Evolutionary conservation across 805 yeast species (phyloP).

Genomic region (Ogataea degrootiae): DNA sequence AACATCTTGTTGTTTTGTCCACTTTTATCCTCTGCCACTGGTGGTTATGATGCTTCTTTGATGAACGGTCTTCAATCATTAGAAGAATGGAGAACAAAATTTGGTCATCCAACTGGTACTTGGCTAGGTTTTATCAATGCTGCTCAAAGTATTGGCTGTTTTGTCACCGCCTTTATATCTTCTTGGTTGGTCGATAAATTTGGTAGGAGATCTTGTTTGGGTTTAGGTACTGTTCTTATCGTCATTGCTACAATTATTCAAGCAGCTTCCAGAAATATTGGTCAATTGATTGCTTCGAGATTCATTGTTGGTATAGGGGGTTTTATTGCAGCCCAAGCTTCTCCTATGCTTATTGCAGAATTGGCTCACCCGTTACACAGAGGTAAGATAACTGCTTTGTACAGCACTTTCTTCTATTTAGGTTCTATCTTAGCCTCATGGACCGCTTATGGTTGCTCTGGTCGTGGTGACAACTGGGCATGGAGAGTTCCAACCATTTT

Average conservation of each 20-base stretch:
- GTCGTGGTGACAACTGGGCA: slow-evolving; percentile 30
- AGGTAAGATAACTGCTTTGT: slow-evolving; percentile 38
- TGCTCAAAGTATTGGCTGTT: slow-evolving; percentile 34
- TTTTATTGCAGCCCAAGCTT: slow-evolving; percentile 36
- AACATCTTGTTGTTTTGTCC: slow-evolving; percentile 34
- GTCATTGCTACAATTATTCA: slow-evolving; percentile 54
- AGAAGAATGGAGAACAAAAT: slow-evolving; percentile 31
- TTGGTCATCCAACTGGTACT: slow-evolving; percentile 30
- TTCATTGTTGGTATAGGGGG: slow-evolving; percentile 45
- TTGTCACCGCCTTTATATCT: slow-evolving; percentile 25
- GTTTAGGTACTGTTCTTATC: slow-evolving; percentile 48
- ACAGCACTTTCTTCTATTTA: slow-evolving; percentile 42
- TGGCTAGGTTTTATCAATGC: slow-evolving; percentile 34
- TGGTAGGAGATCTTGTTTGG: slow-evolving; percentile 58
- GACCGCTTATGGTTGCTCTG: slow-evolving; percentile 39
- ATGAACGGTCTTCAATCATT: slow-evolving; percentile 43
- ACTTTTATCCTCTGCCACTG: slow-evolving; percentile 34
- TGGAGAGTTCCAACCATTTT: slow-evolving; percentile 55
- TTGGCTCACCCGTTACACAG: slow-evolving; percentile 44
- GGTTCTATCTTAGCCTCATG: slow-evolving; percentile 45
- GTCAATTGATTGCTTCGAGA: slow-evolving; percentile 40
- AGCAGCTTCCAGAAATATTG: slow-evolving; percentile 33
- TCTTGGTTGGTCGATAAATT: slow-evolving; percentile 37
- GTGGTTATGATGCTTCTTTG: slow-evolving; percentile 39
- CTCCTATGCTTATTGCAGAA: slow-evolving; percentile 49